Conservation (phyloP, 306 rosid species). For the Cicer pinnatifidum region DNA sequence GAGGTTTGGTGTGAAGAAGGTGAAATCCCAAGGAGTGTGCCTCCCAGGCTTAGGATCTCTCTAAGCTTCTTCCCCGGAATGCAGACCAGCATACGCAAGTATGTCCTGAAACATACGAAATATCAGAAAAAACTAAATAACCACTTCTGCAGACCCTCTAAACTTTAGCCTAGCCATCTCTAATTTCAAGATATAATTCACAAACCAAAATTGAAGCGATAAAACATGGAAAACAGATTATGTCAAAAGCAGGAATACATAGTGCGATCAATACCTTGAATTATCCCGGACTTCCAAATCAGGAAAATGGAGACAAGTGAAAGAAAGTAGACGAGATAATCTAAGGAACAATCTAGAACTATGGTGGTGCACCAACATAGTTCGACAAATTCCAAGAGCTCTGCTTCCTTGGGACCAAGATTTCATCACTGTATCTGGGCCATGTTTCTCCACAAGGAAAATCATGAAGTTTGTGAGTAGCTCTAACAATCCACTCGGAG, state of each 20-base stretch:
- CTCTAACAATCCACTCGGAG: slow-evolving; percentile 75
- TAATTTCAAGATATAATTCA: slow-evolving; percentile 23
- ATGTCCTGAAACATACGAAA: slow-evolving; percentile 68
- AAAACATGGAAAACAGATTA: slow-evolving; percentile 15
- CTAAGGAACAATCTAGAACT: slow-evolving; percentile 87
- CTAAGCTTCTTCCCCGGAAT: slow-evolving; percentile 93
- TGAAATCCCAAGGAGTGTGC: slow-evolving; percentile 67
- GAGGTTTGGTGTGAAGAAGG: slow-evolving; percentile 72
- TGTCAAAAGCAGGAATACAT: slow-evolving; percentile 14
- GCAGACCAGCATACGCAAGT: slow-evolving; percentile 86
- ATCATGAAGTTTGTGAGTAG: slow-evolving; percentile 78
- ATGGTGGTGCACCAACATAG: slow-evolving; percentile 84
- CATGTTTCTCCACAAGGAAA: slow-evolving; percentile 88
- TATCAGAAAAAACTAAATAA: slow-evolving; percentile 39
- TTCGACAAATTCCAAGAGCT: slow-evolving; percentile 91
- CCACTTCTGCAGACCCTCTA: slow-evolving; percentile 18
- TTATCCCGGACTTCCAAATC: slow-evolving; percentile 96
- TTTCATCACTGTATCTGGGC: slow-evolving; percentile 73
- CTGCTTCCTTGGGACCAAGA: slow-evolving; percentile 96
- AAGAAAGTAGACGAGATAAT: slow-evolving; percentile 80
- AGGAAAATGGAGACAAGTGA: slow-evolving; percentile 82
- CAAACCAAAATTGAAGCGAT: slow-evolving; percentile 19
- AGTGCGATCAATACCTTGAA: slow-evolving; percentile 71
- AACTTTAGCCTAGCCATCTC: slow-evolving; percentile 21
- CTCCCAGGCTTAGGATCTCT: slow-evolving; percentile 74